Evolutionary conservation across 2,329 filamentous ascomycete genomes (phyloP).

Genomic region (Fusarium anthophilum): DNA sequence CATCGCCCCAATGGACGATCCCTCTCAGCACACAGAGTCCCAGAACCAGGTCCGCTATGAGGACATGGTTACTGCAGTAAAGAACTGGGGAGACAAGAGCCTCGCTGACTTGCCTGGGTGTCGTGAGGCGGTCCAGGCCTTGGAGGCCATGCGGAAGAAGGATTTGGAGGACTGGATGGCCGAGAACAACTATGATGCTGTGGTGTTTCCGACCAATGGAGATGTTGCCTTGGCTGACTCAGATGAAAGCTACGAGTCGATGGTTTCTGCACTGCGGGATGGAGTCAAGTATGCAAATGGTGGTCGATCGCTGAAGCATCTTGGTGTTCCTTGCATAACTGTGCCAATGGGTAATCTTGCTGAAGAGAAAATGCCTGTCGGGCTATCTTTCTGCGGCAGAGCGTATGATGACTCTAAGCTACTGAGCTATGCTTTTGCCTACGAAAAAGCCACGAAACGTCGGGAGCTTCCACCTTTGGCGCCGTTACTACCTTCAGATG

Average conservation of each 20-base stretch:
- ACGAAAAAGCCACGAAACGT: not conserved
- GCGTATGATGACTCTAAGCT: slow-evolving; percentile 55
- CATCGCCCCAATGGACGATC: not conserved
- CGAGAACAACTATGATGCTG: not conserved
- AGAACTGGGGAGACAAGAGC: not conserved
- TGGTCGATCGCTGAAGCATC: slow-evolving; percentile 61
- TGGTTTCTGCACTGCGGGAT: slow-evolving; percentile 42
- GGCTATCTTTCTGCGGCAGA: slow-evolving; percentile 61
- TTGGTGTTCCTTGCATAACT: slow-evolving; percentile 63
- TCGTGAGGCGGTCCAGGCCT: not conserved
- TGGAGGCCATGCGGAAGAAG: not conserved
- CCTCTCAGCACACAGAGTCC: not conserved
- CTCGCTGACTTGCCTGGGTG: not conserved
- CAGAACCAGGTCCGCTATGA: slow-evolving; percentile 7
- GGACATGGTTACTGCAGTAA: not conserved
- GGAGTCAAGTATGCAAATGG: slow-evolving; percentile 65
- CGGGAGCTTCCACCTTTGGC: not conserved
- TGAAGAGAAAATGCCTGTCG: slow-evolving; percentile 60
- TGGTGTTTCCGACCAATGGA: slow-evolving; percentile 53
- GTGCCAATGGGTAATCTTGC: slow-evolving; percentile 62
- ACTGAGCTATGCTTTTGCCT: slow-evolving; percentile 38
- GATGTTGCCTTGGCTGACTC: slow-evolving; percentile 60
- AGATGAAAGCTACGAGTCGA: slow-evolving; percentile 47
- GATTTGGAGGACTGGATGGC: not conserved
- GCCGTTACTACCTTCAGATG: not conserved